Conservation (phyloP, 805 yeast genomes). For the Maudiozyma barnettii region DNA sequence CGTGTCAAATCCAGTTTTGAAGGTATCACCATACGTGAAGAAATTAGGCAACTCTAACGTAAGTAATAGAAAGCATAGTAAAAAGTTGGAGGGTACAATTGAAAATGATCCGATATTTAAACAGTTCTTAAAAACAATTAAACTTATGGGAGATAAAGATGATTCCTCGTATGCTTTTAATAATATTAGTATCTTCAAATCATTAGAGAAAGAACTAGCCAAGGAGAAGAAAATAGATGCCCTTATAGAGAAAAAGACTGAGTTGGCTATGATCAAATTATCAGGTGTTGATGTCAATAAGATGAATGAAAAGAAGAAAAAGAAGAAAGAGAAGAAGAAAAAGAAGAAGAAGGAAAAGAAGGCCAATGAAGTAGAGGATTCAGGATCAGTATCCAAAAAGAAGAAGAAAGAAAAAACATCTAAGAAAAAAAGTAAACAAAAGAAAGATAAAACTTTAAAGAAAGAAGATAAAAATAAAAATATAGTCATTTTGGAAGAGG, state of each 20-base stretch:
- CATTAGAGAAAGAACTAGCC: constrained; percentile 21
- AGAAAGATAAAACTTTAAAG: neutral
- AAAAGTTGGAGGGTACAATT: constrained; percentile 24
- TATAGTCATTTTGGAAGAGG: constrained; percentile 25
- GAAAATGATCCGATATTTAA: constrained; percentile 24
- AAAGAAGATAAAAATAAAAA: constrained; percentile 12
- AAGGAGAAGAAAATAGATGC: constrained; percentile 14
- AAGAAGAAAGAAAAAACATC: constrained; percentile 7
- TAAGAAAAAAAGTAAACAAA: neutral
- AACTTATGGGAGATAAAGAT: constrained; percentile 13
- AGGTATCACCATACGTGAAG: constrained; percentile 19
- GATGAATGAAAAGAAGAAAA: constrained; percentile 13
- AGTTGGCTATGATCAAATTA: constrained; percentile 19
- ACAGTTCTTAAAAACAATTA: constrained; percentile 25
- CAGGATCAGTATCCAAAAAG: neutral
- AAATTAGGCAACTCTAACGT: constrained; percentile 5
- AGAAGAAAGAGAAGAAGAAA: constrained; percentile 1
- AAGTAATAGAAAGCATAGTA: constrained; percentile 8
- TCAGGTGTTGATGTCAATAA: constrained; percentile 20
- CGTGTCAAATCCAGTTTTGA: constrained; percentile 12
- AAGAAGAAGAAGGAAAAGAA: constrained; percentile 9
- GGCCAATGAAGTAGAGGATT: neutral
- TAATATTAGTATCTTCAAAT: constrained; percentile 22
- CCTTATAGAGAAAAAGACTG: constrained; percentile 15
- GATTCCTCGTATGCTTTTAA: constrained; percentile 16